These are phyloP conservation scores for Dipteronia sinensis DNA, from an alignment of 345 rosid genomes.

Conservation along the genomic window DNA sequence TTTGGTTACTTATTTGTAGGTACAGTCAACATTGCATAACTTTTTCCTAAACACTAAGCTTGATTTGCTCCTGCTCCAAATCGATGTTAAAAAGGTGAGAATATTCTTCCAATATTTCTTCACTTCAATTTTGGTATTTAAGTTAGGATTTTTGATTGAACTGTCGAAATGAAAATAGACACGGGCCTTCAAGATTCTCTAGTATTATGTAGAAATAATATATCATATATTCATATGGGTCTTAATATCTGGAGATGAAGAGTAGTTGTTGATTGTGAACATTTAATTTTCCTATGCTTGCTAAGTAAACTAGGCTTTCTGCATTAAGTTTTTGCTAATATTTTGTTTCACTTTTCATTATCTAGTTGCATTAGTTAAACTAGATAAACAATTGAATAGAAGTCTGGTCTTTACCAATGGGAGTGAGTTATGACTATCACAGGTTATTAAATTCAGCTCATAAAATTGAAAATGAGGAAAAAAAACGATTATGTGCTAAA, in stretches of 20 bases:
- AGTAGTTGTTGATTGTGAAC: neutral
- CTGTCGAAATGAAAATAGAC: neutral
- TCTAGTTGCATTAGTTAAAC: neutral
- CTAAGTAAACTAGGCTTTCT: neutral
- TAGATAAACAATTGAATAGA: neutral
- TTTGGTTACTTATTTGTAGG: conserved; percentile 38
- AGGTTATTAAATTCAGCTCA: neutral
- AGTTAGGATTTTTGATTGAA: neutral
- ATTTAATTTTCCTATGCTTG: neutral
- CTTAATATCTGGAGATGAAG: neutral
- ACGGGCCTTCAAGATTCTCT: neutral
- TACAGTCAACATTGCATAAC: conserved; percentile 66
- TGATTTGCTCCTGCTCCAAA: conserved; percentile 81
- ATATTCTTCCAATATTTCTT: neutral
- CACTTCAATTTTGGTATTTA: conserved; percentile 4
- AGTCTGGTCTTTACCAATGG: neutral
- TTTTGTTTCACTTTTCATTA: neutral
- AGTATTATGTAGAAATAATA: neutral
- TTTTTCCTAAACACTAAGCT: conserved; percentile 58
- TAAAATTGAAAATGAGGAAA: neutral
- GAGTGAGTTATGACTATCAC: neutral
- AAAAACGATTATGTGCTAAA: neutral
- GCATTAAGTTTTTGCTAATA: neutral
- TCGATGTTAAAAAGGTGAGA: conserved; percentile 73
- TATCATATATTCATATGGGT: neutral